Evolutionary conservation across 164 flowering plant genomes (phyloP).

Genomic region (Tetracentron sinense): DNA sequence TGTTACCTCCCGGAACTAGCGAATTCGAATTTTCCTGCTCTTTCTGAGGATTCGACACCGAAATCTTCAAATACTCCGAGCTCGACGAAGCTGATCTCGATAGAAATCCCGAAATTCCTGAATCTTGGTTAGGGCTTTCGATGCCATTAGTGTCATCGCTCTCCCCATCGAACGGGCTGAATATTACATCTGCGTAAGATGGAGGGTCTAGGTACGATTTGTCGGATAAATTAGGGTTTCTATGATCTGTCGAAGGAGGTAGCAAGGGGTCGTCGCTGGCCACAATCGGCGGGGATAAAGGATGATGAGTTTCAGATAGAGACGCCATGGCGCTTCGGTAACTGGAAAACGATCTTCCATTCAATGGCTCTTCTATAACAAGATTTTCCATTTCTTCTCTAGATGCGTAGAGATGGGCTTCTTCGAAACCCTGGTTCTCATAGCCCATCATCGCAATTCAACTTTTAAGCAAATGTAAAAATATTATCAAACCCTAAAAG

Average conservation of each 20-base stretch:
- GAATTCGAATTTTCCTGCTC: constrained; percentile 68
- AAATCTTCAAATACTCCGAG: constrained; percentile 49
- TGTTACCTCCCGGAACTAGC: constrained; percentile 71
- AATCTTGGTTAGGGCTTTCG: constrained; percentile 22
- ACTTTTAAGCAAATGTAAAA: not conserved
- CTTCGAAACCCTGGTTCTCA: constrained; percentile 49
- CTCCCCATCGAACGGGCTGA: constrained; percentile 9
- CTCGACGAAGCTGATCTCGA: constrained; percentile 34
- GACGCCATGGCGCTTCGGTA: constrained; percentile 14
- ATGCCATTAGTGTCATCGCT: constrained; percentile 22
- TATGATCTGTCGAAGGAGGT: constrained; percentile 19
- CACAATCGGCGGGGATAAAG: constrained; percentile 31
- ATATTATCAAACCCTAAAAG: not conserved
- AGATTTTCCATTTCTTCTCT: constrained; percentile 67
- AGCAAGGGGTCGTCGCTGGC: constrained; percentile 40
- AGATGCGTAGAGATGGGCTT: too few relatives aligned
- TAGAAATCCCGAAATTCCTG: constrained; percentile 9
- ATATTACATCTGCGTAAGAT: constrained; percentile 36
- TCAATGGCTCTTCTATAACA: constrained; percentile 43
- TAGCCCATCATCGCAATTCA: constrained; percentile 57
- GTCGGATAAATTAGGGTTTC: constrained; percentile 18
- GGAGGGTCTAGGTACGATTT: constrained; percentile 37
- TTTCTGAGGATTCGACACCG: constrained; percentile 80
- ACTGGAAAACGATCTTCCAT: constrained; percentile 16
- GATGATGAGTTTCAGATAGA: constrained; percentile 38